Evolutionary conservation across 2,329 filamentous ascomycete species (phyloP).

Genomic region (Epichloe hybrida): DNA sequence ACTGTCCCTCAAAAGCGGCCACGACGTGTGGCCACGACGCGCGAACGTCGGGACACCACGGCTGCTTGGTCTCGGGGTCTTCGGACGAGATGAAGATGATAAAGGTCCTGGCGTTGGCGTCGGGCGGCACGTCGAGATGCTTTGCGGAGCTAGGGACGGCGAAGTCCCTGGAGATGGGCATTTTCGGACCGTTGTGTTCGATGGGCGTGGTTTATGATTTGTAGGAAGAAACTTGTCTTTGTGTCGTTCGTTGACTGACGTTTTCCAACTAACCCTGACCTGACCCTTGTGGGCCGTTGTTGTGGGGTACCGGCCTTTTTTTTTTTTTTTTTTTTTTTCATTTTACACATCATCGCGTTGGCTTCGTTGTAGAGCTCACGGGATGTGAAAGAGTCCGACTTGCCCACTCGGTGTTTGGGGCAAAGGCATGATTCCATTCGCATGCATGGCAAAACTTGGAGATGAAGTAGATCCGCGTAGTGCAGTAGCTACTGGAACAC

Average conservation of each 20-base stretch:
- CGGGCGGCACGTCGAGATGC: neutral
- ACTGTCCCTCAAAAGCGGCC: conserved; percentile 15
- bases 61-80: conserved; percentile 20
- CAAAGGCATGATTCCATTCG: no score
- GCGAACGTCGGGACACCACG: conserved; percentile 27
- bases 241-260: neutral
- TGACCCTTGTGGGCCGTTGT: no score
- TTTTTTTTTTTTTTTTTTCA: no score
- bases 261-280: neutral
- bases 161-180: conserved; percentile 5
- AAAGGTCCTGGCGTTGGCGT: conserved; percentile 10
- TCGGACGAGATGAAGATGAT: conserved; percentile 23
- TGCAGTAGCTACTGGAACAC: no score
- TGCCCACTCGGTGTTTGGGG: no score
- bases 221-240: neutral
- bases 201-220: no score
- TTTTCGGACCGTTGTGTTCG: neutral
- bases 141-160: conserved; percentile 1
- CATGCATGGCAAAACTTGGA: no score
- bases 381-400: no score
- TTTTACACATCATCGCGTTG: no score
- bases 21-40: conserved; percentile 20
- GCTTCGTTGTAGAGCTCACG: no score
- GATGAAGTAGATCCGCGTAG: no score
- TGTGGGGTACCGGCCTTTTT: no score